phyloP scores from a whole-genome alignment of 2,329 filamentous ascomycete genomes.

The Fusarium torreyae region DNA sequence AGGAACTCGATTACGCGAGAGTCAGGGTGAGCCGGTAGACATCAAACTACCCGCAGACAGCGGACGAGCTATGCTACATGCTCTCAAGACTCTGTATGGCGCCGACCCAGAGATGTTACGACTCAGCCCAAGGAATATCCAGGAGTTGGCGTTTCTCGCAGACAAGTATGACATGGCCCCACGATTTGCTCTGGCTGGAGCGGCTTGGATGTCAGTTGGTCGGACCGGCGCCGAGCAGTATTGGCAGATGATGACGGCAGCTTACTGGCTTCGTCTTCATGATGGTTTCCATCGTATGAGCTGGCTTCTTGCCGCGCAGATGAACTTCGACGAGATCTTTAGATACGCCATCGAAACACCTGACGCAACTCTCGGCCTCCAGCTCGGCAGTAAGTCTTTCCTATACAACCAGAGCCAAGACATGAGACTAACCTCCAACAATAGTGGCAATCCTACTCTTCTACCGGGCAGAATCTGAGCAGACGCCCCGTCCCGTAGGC shows the following conservation, averaged over 20 bases:
- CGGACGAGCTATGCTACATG: neutral
- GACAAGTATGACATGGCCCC: neutral
- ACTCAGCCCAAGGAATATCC: neutral
- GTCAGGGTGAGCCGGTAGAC: fast-evolving
- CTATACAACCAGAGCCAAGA: fast-evolving
- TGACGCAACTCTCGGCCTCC: neutral
- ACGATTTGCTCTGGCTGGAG: neutral
- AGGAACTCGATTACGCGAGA: neutral
- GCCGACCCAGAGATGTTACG: neutral
- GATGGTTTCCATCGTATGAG: neutral
- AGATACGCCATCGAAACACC: neutral
- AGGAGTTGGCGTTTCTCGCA: neutral
- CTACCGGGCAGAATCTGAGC: too few species aligned
- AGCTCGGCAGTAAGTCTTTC: neutral
- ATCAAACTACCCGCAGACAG: neutral
- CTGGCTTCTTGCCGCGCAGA: neutral
- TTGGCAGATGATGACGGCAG: neutral
- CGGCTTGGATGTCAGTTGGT: neutral
- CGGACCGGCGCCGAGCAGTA: too few species aligned
- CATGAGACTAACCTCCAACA: neutral
- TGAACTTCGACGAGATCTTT: neutral
- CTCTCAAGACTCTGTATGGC: neutral
- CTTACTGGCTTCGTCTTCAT: neutral
- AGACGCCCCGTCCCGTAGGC: neutral
- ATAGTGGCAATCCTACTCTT: neutral